Evolutionary conservation across 768 basidiomycete genomes (phyloP), one percentile per base, ranked within the genome.

Genomic region (Clathrus columnatus): DNA sequence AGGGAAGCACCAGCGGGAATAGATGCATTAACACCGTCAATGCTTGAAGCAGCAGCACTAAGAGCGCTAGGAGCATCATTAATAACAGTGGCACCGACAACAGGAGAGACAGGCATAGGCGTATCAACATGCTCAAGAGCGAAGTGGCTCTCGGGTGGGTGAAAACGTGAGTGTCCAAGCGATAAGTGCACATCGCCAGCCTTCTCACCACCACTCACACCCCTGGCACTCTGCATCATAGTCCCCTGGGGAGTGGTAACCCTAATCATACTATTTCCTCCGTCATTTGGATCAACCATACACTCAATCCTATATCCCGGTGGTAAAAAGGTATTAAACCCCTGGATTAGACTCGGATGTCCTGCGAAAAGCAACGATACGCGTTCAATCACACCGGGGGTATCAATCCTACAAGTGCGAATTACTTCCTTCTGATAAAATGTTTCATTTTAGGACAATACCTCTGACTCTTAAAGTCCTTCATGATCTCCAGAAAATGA

Each of bases 241-340:
- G 77, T 82, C 1, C 87, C 87, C 0, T 77, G 74, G 1, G 87
- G 87, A 0, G 87, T 88, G 0, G 85, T 88, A 29, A 90, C 87
- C 1, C 84, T 88, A 64, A 90, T 87, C 61, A 77, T 74, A 29
- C 80, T 77, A 29, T 77, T 70, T 36, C 14, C 36, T 4, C 23
- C 27, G 55, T 84, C 79, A n/a, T 78, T 73, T n/a, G 77, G 70
- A 62, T 87, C 83, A 28, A 72, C 72, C 14, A 78, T 78, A 61
- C 83, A 85, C 61, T 95, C 91, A 67, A 99, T 97, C 48, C 89
- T 84, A 66, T 97, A 99, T 16, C 95, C 95, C 20, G 81, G 78
- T 2, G 95, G 95, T 10, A 99, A 79, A 71, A 98, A 99, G 0
- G 93, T 96, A 71, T 97, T 98, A 78, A 99, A 99, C 8, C 94